Conservation (phyloP, 2,329 filamentous ascomycete genomes). For the Talaromyces sp. region DNA sequence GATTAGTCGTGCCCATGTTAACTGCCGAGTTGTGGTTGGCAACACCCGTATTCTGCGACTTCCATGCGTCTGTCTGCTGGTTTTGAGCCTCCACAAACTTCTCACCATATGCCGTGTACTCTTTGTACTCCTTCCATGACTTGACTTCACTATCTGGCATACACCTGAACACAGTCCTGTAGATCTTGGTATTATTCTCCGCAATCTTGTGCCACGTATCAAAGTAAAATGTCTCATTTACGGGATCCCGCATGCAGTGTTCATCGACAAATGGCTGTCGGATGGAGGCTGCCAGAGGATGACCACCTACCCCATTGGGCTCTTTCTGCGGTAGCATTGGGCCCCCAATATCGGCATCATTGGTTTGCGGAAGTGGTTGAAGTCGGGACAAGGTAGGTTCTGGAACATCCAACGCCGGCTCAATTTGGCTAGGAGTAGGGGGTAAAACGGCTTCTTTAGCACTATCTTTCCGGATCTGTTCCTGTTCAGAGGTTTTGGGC, state of each 20-base stretch:
- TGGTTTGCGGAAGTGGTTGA: constrained; percentile 62
- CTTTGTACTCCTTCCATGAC: constrained; percentile 88
- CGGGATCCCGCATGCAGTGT: constrained; percentile 90
- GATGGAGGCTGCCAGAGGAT: constrained; percentile 59
- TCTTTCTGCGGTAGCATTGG: constrained; percentile 52
- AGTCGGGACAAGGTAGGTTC: constrained; percentile 44
- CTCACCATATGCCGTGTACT: constrained; percentile 70
- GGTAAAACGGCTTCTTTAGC: constrained; percentile 17
- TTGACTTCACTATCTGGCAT: constrained; percentile 94
- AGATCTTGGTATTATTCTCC: constrained; percentile 92
- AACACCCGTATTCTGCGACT: constrained; percentile 1
- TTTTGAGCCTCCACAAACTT: constrained; percentile 67
- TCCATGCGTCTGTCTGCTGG: constrained; percentile 23
- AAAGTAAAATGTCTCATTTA: constrained; percentile 75
- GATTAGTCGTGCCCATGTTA: background rate
- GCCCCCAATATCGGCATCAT: constrained; percentile 79
- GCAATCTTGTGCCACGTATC: constrained; percentile 84
- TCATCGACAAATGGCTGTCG: constrained; percentile 69
- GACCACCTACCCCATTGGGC: constrained; percentile 42
- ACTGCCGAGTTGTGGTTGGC: background rate
- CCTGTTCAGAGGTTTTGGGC: constrained; percentile 29
- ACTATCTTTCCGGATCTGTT: constrained; percentile 19
- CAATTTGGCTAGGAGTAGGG: constrained; percentile 17
- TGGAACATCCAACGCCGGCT: constrained; percentile 15
- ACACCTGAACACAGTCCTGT: constrained; percentile 87